Evolutionary conservation across 495 filamentous ascomycete species (phyloP).

Genomic region (Parachaetomium inaequale): DNA sequence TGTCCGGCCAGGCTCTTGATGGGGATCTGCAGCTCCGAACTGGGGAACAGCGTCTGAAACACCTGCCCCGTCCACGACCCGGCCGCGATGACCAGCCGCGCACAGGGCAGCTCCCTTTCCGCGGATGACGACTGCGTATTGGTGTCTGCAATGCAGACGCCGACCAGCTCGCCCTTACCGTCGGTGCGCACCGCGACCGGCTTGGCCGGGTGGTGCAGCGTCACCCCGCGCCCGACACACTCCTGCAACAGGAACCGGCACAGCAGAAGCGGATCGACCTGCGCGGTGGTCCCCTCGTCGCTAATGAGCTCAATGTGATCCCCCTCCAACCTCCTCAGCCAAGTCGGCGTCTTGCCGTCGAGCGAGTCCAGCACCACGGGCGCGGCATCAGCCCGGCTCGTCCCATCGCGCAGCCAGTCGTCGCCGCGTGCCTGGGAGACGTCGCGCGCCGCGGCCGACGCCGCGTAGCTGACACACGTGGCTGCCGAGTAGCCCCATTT

Average conservation of each 20-base stretch:
- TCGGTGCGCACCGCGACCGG: slow-evolving; percentile 53
- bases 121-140: slow-evolving; percentile 45
- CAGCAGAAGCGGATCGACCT: slow-evolving; percentile 60
- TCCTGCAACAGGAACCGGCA: slow-evolving; percentile 61
- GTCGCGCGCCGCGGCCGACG: slow-evolving; percentile 30
- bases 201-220: slow-evolving; percentile 61
- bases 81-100: slow-evolving; percentile 58
- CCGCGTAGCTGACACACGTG: slow-evolving; percentile 55
- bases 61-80: slow-evolving; percentile 67
- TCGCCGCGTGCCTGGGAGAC: slow-evolving; percentile 42
- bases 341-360: slow-evolving; percentile 43
- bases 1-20: slow-evolving; percentile 66
- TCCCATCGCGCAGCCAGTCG: slow-evolving; percentile 62
- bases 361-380: slow-evolving; percentile 33
- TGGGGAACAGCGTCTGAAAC: slow-evolving; percentile 61
- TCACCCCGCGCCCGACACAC: slow-evolving; percentile 57
- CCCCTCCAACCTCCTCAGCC: slow-evolving; percentile 55
- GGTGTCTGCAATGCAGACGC: slow-evolving; percentile 43
- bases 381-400: slow-evolving; percentile 60
- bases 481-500: slow-evolving; percentile 69
- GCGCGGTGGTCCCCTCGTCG: slow-evolving; percentile 58
- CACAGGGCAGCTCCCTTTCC: slow-evolving; percentile 55
- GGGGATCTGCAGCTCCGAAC: slow-evolving; percentile 46
- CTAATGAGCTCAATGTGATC: slow-evolving; percentile 60
- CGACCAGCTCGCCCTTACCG: slow-evolving; percentile 41